These are phyloP conservation scores for Ruellia speciosa DNA, from an alignment of 305 asterid genomes.

Conservation along the genomic window DNA sequence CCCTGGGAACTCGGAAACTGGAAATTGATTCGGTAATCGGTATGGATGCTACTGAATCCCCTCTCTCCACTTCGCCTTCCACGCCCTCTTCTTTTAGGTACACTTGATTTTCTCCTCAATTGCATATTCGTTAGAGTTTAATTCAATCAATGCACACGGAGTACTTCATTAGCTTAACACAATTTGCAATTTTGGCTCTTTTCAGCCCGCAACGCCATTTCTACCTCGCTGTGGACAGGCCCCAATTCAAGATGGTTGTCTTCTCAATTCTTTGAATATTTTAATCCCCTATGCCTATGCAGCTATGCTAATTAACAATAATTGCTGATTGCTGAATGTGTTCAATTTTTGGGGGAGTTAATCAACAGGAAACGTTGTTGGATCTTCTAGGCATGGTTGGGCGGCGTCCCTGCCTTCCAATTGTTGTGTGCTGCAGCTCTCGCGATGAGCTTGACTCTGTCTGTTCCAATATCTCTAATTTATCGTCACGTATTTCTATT, in stretches of 20 bases:
- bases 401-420: conserved; percentile 64
- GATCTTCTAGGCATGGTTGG: conserved; percentile 78
- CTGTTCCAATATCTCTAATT: conserved; percentile 46
- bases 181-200: conserved; percentile 4
- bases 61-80: conserved; percentile 45
- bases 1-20: no score
- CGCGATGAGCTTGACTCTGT: conserved; percentile 89
- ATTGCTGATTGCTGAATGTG: conserved; percentile 13
- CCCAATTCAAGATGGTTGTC: conserved; percentile 72
- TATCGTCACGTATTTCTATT: conserved; percentile 45
- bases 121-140: background rate
- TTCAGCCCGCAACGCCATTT: conserved; percentile 77
- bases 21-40: no score
- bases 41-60: conserved; percentile 42
- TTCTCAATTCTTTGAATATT: conserved; percentile 4
- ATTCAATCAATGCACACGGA: no score
- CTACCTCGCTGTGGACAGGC: conserved; percentile 88
- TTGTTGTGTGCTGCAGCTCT: conserved; percentile 77
- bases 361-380: conserved; percentile 56
- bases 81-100: conserved; percentile 39
- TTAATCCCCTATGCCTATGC: conserved; percentile 6
- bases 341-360: background rate
- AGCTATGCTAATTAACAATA: no score
- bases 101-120: background rate
- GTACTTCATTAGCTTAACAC: background rate